phyloP scores from a whole-genome alignment of 2,329 filamentous ascomycete genomes.

The Colletotrichum eleusines region DNA sequence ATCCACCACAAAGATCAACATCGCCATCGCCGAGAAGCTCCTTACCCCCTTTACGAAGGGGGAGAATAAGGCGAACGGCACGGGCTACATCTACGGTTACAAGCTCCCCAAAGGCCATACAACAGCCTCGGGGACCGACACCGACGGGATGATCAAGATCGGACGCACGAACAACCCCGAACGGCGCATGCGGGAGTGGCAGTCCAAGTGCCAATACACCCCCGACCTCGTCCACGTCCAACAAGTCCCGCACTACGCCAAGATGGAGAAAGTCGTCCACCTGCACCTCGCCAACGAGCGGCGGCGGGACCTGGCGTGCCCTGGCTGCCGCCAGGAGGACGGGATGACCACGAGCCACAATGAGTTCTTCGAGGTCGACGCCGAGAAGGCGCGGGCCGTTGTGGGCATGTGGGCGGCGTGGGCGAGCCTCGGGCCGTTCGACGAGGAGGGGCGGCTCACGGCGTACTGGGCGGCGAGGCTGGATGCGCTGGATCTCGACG shows the following conservation, averaged over 20 bases:
- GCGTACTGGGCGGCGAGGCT: constrained; percentile 42
- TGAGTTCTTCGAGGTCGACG: constrained; percentile 49
- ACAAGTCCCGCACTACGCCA: constrained; percentile 43
- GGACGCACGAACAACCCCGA: constrained; percentile 45
- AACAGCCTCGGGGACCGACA: background rate
- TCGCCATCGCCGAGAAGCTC: background rate
- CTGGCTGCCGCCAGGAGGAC: constrained; percentile 37
- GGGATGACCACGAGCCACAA: constrained; percentile 36
- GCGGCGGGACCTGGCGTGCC: constrained; percentile 45
- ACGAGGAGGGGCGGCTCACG: constrained; percentile 44
- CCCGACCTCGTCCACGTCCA: constrained; percentile 41
- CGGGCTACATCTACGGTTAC: constrained; percentile 24
- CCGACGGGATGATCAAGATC: constrained; percentile 47
- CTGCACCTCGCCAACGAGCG: constrained; percentile 46
- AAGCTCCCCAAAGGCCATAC: background rate
- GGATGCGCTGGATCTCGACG: background rate
- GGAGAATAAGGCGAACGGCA: background rate
- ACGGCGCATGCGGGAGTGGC: constrained; percentile 45
- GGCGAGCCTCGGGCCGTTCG: constrained; percentile 47
- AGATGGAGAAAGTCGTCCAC: constrained; percentile 50
- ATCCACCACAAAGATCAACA: background rate
- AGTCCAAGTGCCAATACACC: constrained; percentile 45
- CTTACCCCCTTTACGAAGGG: background rate
- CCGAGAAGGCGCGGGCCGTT: constrained; percentile 33
- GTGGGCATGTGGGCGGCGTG: constrained; percentile 48